These are phyloP conservation scores for Eleusine indica DNA, from an alignment of 176 grass and related monocot genomes.

Conservation along the genomic window DNA sequence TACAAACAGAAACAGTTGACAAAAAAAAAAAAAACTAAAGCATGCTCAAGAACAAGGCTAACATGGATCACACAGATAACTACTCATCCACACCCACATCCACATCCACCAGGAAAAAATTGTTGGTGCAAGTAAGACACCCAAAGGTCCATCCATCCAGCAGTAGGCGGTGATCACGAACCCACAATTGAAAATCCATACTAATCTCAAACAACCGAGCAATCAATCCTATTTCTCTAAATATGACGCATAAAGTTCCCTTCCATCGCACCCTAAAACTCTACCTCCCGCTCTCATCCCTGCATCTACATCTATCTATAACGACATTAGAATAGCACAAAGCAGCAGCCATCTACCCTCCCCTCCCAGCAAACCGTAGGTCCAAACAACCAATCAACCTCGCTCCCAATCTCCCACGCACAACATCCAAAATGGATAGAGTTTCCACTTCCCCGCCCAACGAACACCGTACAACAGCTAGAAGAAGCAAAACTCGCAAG, in stretches of 20 bases:
- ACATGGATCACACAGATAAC: not conserved
- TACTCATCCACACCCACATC: not conserved
- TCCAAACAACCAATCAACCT: not conserved
- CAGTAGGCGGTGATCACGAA: not conserved
- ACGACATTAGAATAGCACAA: not conserved
- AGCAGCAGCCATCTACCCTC: not conserved
- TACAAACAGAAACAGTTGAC: not conserved
- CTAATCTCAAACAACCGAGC: not conserved
- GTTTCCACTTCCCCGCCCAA: not conserved
- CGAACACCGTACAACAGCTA: not conserved
- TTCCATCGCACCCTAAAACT: not conserved
- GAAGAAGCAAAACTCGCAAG: not conserved
- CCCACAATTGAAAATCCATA: not conserved
- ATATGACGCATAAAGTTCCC: not conserved
- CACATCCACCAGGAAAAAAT: not conserved
- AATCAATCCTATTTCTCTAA: not conserved
- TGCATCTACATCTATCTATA: not conserved
- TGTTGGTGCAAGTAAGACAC: no score
- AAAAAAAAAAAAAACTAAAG: not conserved
- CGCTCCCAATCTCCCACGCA: not conserved
- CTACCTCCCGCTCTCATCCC: not conserved
- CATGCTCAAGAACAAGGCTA: not conserved
- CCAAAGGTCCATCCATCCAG: not conserved
- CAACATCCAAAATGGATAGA: not conserved
- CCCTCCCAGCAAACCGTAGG: not conserved